Evolutionary conservation across 139 green algal genomes (phyloP), one percentile per base, ranked within the genome.

Genomic region (Microglena sp.): DNA sequence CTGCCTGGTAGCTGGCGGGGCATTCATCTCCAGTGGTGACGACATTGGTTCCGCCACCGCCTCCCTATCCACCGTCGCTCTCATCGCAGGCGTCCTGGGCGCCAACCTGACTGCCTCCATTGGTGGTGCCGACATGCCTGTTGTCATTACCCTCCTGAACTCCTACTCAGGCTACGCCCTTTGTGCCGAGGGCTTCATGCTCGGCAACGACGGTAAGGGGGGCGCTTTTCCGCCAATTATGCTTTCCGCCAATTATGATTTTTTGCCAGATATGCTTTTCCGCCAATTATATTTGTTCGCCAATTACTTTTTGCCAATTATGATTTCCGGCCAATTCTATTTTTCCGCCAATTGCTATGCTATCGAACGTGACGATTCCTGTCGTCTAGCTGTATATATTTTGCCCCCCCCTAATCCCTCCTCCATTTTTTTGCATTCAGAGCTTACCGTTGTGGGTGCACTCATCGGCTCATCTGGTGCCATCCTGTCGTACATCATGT

Each of bases 131-230:
- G 87, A 95, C 72, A 93, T 90, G 86, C 87, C 87, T 0, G 87
- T 94, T 28, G 84, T 94, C 45, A 90, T 94, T 79, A 90, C 87
- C 1, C 66, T 94, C 58, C 85, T 94, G 27, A 94, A 94, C 81
- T 82, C 66, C 4, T 88, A 87, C 73, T 83, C 70, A 65, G 87
- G 87, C n/a, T 93, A 88, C 55, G 87, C 87, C 2, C 76, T 92
- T 34, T 82, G 69, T 46, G 87, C 85, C 2, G 86, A 92, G 71
- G 85, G 85, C 61, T 91, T 89, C 80, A 86, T 86, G 77, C 74
- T 91, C 60, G 63, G 73, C 63, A 92, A 90, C 63, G 78, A 89
- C 71, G 74, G n/a, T n/a, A n/a, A n/a, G n/a, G n/a, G n/a, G n/a
- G n/a, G n/a, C n/a, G n/a, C n/a, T n/a, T n/a, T 90, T 68, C 77